These are phyloP conservation scores for Blastocystis sp. DNA, from an alignment of 352 stramenopile genomes.

Conservation along the genomic window DNA sequence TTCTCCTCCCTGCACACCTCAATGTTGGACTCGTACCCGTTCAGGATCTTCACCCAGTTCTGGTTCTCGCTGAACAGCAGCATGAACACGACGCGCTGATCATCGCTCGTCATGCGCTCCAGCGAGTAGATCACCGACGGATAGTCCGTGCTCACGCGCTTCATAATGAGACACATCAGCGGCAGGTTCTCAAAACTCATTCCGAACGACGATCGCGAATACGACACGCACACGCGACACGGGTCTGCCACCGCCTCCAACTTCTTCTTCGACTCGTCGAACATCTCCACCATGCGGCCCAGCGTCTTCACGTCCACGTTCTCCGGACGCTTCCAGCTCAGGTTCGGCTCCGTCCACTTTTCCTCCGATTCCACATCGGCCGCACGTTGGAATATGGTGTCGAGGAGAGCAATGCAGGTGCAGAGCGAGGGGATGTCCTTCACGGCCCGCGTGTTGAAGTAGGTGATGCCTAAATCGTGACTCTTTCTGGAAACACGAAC, in stretches of 20 bases:
- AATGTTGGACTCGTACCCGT: constrained; percentile 63
- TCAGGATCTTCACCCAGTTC: constrained; percentile 65
- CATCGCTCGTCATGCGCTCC: constrained; percentile 42
- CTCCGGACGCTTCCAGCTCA: constrained; percentile 51
- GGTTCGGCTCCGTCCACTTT: constrained; percentile 25
- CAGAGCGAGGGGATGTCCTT: constrained; percentile 66
- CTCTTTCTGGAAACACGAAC: background rate
- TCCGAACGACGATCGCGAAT: constrained; percentile 34
- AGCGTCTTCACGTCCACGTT: constrained; percentile 48
- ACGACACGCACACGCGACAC: constrained; percentile 59
- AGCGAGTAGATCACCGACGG: constrained; percentile 52
- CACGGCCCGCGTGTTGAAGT: constrained; percentile 61
- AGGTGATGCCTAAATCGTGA: constrained; percentile 21
- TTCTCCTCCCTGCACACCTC: constrained; percentile 62
- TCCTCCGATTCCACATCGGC: constrained; percentile 56
- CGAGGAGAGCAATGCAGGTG: constrained; percentile 48
- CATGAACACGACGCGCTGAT: constrained; percentile 32
- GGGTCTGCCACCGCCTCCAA: background rate
- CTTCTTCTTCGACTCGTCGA: constrained; percentile 23
- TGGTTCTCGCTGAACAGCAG: constrained; percentile 51
- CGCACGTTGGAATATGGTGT: constrained; percentile 16
- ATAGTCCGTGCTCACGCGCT: constrained; percentile 51
- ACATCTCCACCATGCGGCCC: constrained; percentile 44
- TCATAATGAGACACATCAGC: constrained; percentile 59
- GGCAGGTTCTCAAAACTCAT: constrained; percentile 68